Evolutionary conservation across 2,329 filamentous ascomycete genomes (phyloP).

Genomic region (Geoglossum cookeanum): DNA sequence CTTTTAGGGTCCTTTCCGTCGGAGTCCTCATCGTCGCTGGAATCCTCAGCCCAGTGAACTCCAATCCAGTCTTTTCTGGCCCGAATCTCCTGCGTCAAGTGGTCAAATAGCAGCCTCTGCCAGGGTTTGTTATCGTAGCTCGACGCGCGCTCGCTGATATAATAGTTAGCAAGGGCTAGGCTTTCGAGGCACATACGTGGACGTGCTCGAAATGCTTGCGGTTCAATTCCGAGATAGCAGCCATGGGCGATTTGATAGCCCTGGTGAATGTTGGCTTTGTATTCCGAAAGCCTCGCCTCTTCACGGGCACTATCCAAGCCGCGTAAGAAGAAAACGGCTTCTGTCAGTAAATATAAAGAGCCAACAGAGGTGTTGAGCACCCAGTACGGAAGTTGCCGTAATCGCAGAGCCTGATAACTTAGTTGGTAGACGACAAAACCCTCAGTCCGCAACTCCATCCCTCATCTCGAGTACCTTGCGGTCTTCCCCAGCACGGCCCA

Average conservation of each 20-base stretch:
- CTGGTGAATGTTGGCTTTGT: neutral
- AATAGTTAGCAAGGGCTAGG: neutral
- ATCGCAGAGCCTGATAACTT: no score
- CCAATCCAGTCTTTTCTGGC: constrained; percentile 40
- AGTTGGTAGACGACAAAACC: no score
- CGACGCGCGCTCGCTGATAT: constrained; percentile 29
- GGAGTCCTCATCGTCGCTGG: constrained; percentile 13
- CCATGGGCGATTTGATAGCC: constrained; percentile 11
- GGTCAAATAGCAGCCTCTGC: constrained; percentile 33
- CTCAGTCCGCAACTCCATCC: no score
- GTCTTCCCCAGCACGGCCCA: no score
- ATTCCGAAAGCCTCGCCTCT: no score
- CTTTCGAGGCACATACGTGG: neutral
- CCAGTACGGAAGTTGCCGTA: no score
- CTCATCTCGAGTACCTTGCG: no score
- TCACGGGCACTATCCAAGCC: no score
- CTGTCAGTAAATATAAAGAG: no score
- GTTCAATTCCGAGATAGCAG: constrained; percentile 20
- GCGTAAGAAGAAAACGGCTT: no score
- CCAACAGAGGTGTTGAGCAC: no score
- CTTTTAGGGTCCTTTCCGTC: constrained; percentile 3
- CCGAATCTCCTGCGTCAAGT: constrained; percentile 35
- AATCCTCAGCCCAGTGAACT: constrained; percentile 30
- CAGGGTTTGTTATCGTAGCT: constrained; percentile 34
- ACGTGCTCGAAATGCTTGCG: constrained; percentile 23